Percentiles rank a stretch among this genome's conserved stretches.
Conservation (phyloP, 2,329 filamentous ascomycete species). For the Pseudogymnoascus sp. region DNA sequence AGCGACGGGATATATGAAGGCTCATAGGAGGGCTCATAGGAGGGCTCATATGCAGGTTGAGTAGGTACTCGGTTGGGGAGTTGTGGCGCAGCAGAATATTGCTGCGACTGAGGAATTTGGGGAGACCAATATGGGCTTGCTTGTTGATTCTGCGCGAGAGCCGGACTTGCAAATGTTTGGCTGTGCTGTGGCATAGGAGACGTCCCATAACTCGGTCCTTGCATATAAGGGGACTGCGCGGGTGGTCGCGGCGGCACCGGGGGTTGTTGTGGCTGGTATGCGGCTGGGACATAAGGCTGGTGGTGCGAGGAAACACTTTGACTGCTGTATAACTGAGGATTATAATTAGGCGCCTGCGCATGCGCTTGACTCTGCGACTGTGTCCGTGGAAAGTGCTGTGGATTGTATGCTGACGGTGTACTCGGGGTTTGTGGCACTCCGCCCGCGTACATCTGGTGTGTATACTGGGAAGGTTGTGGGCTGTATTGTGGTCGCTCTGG, state of each 20-base stretch:
- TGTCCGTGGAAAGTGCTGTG: conserved; percentile 49
- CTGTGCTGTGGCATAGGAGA: neutral
- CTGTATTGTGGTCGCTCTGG: conserved; percentile 19
- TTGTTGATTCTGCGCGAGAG: conserved; percentile 3
- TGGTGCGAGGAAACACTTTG: conserved; percentile 42
- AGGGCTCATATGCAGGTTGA: conserved; percentile 14
- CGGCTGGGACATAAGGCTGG: conserved; percentile 61
- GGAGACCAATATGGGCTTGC: neutral
- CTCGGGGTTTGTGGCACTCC: conserved; percentile 19
- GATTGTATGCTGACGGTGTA: conserved; percentile 50
- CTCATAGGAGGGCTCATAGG: conserved; percentile 11
- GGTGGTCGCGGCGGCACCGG: conserved; percentile 36
- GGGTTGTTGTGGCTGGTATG: conserved; percentile 39
- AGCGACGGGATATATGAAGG: conserved; percentile 21
- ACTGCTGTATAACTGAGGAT: conserved; percentile 43
- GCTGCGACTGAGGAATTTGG: conserved; percentile 14
- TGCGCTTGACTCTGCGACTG: conserved; percentile 25
- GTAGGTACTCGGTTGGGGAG: conserved; percentile 19
- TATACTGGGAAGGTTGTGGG: conserved; percentile 29
- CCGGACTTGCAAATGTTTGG: neutral
- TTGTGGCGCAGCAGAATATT: conserved; percentile 18
- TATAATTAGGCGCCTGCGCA: conserved; percentile 33
- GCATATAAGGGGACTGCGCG: conserved; percentile 23
- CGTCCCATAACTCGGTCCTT: neutral
- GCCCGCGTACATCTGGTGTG: conserved; percentile 23